phyloP scores from a whole-genome alignment of 2,329 filamentous ascomycete genomes.

The Fusarium napiforme region DNA sequence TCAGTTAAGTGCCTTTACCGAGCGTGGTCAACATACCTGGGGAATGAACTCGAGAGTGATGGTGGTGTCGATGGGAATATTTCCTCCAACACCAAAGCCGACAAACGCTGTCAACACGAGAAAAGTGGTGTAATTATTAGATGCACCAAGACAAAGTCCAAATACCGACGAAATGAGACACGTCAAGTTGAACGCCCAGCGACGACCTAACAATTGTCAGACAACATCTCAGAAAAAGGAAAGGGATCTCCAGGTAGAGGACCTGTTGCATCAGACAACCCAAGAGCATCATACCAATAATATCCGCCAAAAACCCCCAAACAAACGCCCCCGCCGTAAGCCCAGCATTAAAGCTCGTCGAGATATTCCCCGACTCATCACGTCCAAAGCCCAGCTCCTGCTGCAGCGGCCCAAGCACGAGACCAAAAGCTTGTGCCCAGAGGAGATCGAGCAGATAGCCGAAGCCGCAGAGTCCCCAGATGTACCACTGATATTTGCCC shows the following conservation, averaged over 20 bases:
- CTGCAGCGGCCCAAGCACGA: slow-evolving; percentile 63
- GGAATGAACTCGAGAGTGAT: slow-evolving; percentile 68
- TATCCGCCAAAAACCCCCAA: slow-evolving; percentile 66
- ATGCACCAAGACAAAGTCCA: slow-evolving; percentile 61
- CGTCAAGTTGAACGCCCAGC: slow-evolving; percentile 68
- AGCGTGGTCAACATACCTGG: slow-evolving; percentile 39
- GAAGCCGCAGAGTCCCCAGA: slow-evolving; percentile 64
- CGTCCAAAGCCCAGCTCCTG: slow-evolving; percentile 65
- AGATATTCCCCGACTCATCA: slow-evolving; percentile 57
- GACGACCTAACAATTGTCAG: slow-evolving; percentile 50
- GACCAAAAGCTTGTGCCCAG: slow-evolving; percentile 68
- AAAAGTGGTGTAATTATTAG: slow-evolving; percentile 61
- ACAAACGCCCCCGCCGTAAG: slow-evolving; percentile 65
- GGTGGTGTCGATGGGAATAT: slow-evolving; percentile 66
- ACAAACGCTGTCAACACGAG: slow-evolving; percentile 64
- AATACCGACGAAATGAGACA: slow-evolving; percentile 65
- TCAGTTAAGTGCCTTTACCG: fast-evolving
- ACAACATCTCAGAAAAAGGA: fast-evolving
- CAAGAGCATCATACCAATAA: slow-evolving; percentile 48
- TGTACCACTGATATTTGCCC: slow-evolving; percentile 64
- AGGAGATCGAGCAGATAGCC: slow-evolving; percentile 66
- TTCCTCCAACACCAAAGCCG: slow-evolving; percentile 64
- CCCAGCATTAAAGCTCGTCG: slow-evolving; percentile 63
- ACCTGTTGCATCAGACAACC: not conserved
- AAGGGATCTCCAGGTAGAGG: not conserved